A percentile compares a stretch with the other conserved stretches of the same genome.
phyloP scores from a whole-genome alignment of 768 basidiomycete genomes.

The Trametes maxima region DNA sequence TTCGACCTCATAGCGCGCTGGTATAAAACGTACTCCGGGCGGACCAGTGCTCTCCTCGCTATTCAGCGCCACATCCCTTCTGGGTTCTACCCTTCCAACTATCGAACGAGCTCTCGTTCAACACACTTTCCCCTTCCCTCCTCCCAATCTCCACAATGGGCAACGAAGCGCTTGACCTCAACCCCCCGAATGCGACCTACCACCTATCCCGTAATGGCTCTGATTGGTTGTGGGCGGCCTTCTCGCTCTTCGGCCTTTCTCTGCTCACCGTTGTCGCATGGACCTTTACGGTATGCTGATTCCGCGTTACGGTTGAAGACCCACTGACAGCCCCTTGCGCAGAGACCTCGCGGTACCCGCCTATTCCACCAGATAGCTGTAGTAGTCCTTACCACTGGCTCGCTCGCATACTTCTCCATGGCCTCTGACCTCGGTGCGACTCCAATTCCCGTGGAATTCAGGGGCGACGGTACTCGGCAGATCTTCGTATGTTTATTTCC shows the following conservation, averaged over 20 bases:
- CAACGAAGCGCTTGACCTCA: slow-evolving; percentile 37
- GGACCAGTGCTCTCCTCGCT: background rate
- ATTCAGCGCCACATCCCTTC: background rate
- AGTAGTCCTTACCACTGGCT: slow-evolving; percentile 48
- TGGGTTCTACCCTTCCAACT: background rate
- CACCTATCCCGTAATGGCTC: slow-evolving; percentile 50
- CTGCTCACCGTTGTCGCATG: slow-evolving; percentile 42
- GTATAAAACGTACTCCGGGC: background rate
- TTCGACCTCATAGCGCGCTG: background rate
- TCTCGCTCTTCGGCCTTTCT: slow-evolving; percentile 49
- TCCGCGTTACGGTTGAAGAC: background rate
- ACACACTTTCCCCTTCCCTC: background rate
- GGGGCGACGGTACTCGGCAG: slow-evolving; percentile 41
- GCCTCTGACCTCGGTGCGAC: slow-evolving; percentile 57
- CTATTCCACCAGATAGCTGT: slow-evolving; percentile 53
- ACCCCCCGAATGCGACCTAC: slow-evolving; percentile 39
- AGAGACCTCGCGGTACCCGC: slow-evolving; percentile 44
- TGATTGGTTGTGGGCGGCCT: slow-evolving; percentile 58
- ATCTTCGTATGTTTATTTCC: slow-evolving; percentile 42
- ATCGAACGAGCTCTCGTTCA: background rate
- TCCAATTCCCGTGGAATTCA: slow-evolving; percentile 47
- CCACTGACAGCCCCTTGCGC: background rate
- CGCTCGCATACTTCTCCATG: slow-evolving; percentile 55
- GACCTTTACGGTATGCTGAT: slow-evolving; percentile 36
- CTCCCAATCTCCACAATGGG: slow-evolving; percentile 2